phyloP scores from a whole-genome alignment of 2,329 filamentous ascomycete species.

The Cladosporium colombiae region DNA sequence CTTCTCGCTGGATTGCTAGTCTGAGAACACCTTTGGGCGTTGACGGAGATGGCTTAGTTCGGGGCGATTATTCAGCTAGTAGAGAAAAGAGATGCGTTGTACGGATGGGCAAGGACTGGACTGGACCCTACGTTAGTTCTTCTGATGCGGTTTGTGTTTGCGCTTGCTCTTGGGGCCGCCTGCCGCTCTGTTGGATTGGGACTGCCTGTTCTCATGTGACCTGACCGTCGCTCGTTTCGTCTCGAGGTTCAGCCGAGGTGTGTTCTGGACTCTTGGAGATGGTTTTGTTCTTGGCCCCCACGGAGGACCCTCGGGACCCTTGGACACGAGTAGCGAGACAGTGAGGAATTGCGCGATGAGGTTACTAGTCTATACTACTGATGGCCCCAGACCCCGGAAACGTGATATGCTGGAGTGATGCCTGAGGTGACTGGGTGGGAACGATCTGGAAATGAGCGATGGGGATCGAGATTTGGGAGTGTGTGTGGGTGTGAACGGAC shows the following conservation, averaged over 20 bases:
- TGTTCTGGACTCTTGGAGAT: neutral
- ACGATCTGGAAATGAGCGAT: neutral
- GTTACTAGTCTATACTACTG: neutral
- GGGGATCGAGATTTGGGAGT: slow-evolving; percentile 3
- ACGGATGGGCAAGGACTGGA: neutral
- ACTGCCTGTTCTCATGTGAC: neutral
- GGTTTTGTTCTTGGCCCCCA: neutral
- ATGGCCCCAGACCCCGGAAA: neutral
- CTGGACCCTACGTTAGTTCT: neutral
- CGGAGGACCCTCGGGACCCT: neutral
- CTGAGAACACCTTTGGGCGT: too few relatives aligned
- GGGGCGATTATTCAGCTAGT: neutral
- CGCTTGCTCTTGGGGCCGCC: neutral
- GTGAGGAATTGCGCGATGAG: neutral
- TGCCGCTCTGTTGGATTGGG: neutral
- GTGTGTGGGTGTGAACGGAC: neutral
- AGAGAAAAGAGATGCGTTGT: neutral
- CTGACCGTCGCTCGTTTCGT: neutral
- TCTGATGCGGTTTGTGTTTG: neutral
- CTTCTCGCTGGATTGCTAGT: neutral
- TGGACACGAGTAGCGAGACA: neutral
- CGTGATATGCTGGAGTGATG: neutral
- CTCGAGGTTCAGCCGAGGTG: neutral
- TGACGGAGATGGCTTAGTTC: neutral
- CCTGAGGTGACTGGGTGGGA: neutral